A percentile compares a stretch with the other conserved stretches of the same genome.
phyloP scores from a whole-genome alignment of 306 rosid species.

The Cucurbita ficifolia region DNA sequence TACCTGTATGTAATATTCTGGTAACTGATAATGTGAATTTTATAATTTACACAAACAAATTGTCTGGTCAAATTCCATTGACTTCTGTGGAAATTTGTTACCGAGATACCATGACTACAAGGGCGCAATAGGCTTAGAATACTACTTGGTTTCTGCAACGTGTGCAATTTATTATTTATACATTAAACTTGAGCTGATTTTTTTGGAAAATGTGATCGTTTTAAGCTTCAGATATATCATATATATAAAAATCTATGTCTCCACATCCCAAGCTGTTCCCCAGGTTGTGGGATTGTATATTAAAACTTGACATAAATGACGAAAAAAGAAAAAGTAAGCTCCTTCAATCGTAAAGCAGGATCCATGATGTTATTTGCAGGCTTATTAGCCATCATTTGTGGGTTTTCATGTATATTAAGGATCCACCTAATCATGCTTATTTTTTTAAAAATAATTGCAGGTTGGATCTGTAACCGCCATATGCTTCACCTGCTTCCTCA shows the following conservation, averaged over 20 bases:
- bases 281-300: background rate
- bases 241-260: background rate
- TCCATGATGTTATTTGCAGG: background rate
- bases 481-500: constrained; percentile 87
- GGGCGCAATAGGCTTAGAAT: background rate
- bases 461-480: constrained; percentile 94
- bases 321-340: background rate
- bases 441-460: constrained; percentile 30
- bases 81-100: background rate
- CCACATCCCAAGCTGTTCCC: background rate
- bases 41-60: background rate
- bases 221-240: background rate
- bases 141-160: background rate
- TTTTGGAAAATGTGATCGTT: background rate
- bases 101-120: background rate
- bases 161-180: background rate
- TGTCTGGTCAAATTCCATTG: background rate
- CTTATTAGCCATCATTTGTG: background rate
- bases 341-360: background rate
- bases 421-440: background rate
- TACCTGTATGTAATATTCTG: background rate
- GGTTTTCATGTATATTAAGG: background rate
- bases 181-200: background rate
- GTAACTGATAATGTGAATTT: background rate
- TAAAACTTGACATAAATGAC: background rate